These are phyloP conservation scores for Licmophora abbreviata DNA, from an alignment of 108 stramenopile species.

Conservation along the genomic window DNA sequence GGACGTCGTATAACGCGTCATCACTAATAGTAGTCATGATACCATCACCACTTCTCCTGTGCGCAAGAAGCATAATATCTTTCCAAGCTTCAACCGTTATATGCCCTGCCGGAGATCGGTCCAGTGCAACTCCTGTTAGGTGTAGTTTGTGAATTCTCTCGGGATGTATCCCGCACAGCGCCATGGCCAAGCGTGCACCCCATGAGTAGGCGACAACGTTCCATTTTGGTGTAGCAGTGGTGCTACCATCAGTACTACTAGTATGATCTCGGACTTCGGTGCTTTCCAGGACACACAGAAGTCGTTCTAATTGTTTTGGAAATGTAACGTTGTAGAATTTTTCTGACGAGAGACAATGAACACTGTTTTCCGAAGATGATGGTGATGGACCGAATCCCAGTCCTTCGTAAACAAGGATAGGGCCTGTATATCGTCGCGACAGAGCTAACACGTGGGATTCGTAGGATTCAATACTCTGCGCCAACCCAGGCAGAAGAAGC, in stretches of 20 bases:
- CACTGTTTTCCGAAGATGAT: conserved; percentile 9
- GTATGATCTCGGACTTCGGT: no score
- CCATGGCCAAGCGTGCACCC: conserved; percentile 59
- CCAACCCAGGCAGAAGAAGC: conserved; percentile 45
- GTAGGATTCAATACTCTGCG: conserved; percentile 50
- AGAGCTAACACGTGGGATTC: conserved; percentile 37
- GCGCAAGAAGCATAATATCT: conserved; percentile 36
- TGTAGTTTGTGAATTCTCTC: conserved; percentile 37
- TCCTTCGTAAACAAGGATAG: conserved; percentile 45
- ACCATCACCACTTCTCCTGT: conserved; percentile 11
- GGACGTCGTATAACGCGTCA: no score
- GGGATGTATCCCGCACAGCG: conserved; percentile 24
- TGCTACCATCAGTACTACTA: no score
- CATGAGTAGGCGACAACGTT: conserved; percentile 48
- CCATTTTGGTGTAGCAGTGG: conserved; percentile 12
- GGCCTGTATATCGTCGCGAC: conserved; percentile 18
- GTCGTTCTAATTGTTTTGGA: conserved; percentile 24
- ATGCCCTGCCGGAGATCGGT: conserved; percentile 33
- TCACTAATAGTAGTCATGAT: no score
- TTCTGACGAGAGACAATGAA: conserved; percentile 8
- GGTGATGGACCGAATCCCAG: conserved; percentile 40
- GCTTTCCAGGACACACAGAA: conserved; percentile 29
- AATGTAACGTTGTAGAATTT: conserved; percentile 31
- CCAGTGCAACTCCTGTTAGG: conserved; percentile 49
- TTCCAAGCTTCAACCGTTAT: conserved; percentile 34